A percentile compares a stretch with the other conserved stretches of the same genome.
Conservation (phyloP, 164 flowering plant genomes). For the Umbellularia californica region DNA sequence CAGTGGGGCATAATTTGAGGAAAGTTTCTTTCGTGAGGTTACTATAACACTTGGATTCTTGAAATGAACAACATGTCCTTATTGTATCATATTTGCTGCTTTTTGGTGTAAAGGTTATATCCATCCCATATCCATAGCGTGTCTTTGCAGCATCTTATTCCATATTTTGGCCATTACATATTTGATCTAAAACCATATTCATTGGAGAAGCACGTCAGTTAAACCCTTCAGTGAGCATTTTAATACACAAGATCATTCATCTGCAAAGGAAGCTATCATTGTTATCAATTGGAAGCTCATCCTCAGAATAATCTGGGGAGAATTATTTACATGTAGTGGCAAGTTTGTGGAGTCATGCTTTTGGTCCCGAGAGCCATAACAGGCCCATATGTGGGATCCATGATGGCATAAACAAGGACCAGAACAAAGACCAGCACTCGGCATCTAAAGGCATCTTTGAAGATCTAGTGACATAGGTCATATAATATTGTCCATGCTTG, state of each 20-base stretch:
- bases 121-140: not conserved
- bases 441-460: slow-evolving; percentile 1
- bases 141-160: not conserved
- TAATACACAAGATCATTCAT: not conserved
- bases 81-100: no score
- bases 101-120: not conserved
- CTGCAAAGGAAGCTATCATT: not conserved
- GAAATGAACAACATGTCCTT: no score
- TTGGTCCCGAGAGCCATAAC: not conserved
- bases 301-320: not conserved
- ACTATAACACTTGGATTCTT: no score
- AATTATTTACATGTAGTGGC: not conserved
- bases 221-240: not conserved
- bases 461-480: not conserved
- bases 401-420: not conserved
- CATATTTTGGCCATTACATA: not conserved
- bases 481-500: not conserved
- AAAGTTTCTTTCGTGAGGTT: no score
- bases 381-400: not conserved
- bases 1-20: no score
- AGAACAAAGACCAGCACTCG: not conserved
- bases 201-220: not conserved
- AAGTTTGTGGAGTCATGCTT: not conserved
- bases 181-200: not conserved
- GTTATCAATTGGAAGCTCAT: not conserved